phyloP scores from a whole-genome alignment of 305 asterid species.

The Rubia balearica region DNA sequence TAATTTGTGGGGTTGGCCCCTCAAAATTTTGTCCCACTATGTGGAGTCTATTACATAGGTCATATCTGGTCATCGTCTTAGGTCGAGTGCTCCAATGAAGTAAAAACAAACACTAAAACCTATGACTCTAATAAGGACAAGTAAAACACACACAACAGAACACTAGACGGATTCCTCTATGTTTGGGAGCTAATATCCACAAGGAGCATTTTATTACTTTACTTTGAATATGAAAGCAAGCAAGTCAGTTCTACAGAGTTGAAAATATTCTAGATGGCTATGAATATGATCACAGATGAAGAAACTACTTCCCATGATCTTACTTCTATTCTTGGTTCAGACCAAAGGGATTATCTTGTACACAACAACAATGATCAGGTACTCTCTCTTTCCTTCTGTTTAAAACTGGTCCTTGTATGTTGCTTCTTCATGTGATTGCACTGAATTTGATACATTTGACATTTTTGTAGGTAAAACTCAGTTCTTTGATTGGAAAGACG shows the following conservation, averaged over 20 bases:
- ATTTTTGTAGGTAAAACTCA: constrained; percentile 19
- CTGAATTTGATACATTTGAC: neutral
- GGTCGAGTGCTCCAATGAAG: neutral
- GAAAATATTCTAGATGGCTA: neutral
- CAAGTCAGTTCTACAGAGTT: neutral
- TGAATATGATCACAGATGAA: constrained; percentile 1
- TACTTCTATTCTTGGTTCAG: constrained; percentile 24
- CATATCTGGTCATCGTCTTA: neutral
- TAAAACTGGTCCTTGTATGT: no score
- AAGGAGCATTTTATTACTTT: neutral
- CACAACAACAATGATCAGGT: constrained; percentile 21
- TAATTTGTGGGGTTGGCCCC: no score
- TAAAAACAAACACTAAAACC: no score
- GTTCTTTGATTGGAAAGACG: constrained; percentile 17
- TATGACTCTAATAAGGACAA: neutral
- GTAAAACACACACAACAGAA: neutral
- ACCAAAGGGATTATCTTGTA: constrained; percentile 23
- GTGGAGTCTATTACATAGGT: neutral
- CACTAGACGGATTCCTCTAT: neutral
- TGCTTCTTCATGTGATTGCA: neutral
- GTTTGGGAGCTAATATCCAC: neutral
- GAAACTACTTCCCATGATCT: constrained; percentile 18
- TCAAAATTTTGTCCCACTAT: neutral
- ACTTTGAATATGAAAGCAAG: neutral
- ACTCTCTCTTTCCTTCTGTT: neutral